phyloP scores from a whole-genome alignment of 345 rosid genomes.

The Rhizophora apiculata region DNA sequence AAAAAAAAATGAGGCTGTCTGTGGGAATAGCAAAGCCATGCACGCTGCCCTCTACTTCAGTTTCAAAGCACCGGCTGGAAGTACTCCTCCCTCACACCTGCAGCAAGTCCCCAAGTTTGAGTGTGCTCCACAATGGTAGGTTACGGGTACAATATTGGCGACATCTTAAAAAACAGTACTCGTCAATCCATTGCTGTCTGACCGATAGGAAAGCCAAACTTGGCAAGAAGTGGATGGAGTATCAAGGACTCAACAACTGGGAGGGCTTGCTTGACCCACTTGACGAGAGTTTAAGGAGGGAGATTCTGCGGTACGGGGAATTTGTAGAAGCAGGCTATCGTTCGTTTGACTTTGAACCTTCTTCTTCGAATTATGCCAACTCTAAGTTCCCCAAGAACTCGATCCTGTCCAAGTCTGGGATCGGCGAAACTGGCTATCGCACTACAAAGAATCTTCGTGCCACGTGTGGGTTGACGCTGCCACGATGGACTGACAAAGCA shows the following conservation, averaged over 20 bases:
- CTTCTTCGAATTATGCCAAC: conserved; percentile 25
- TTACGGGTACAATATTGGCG: too few species aligned
- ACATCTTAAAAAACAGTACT: too few species aligned
- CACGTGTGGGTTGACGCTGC: conserved; percentile 22
- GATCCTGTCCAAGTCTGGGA: conserved; percentile 7
- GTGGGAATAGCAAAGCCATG: neutral
- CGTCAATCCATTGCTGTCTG: neutral
- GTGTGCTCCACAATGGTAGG: too few species aligned
- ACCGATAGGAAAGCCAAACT: neutral
- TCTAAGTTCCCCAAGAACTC: conserved; percentile 17
- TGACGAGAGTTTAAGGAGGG: conserved; percentile 18
- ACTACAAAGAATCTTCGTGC: conserved; percentile 22
- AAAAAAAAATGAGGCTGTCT: conserved; percentile 10
- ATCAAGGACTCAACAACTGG: conserved; percentile 30
- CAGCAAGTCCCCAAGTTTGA: too few species aligned
- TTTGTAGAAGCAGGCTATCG: conserved; percentile 28
- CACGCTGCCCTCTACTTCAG: neutral
- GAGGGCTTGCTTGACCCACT: conserved; percentile 31
- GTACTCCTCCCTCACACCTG: too few species aligned
- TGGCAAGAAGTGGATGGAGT: conserved; percentile 25
- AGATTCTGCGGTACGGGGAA: conserved; percentile 24
- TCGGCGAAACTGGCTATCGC: conserved; percentile 18
- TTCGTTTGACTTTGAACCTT: conserved; percentile 31
- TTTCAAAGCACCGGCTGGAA: too few species aligned
- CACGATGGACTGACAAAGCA: conserved; percentile 18